These are phyloP conservation scores for Talaromyces sp. DNA, from an alignment of 2,329 filamentous ascomycete species.

Conservation along the genomic window DNA sequence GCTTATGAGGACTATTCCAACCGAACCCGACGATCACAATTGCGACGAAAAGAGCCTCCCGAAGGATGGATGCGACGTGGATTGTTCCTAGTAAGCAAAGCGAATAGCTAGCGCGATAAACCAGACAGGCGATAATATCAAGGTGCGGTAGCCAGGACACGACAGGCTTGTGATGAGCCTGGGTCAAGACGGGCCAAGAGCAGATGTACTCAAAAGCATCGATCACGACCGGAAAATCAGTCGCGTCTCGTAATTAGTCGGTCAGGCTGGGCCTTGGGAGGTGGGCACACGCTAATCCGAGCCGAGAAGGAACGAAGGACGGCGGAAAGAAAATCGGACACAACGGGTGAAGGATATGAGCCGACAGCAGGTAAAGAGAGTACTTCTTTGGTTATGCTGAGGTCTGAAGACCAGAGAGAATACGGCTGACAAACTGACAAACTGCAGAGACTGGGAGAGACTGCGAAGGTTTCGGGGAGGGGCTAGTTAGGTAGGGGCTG, in stretches of 20 bases:
- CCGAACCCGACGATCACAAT: constrained; percentile 8
- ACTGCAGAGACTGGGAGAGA: constrained; percentile 5
- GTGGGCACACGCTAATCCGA: constrained; percentile 1
- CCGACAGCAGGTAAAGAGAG: neutral
- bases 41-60: neutral
- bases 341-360: constrained; percentile 5
- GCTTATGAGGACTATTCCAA: constrained; percentile 24
- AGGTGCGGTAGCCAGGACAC: constrained; percentile 36
- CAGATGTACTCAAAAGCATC: constrained; percentile 33
- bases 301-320: neutral
- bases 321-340: neutral
- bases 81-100: neutral
- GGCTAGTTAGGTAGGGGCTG: constrained; percentile 13
- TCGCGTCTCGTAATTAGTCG: constrained; percentile 12
- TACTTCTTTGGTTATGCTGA: neutral
- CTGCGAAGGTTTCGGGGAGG: constrained; percentile 14
- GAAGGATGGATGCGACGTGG: neutral
- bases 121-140: constrained; percentile 26
- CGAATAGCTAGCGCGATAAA: constrained; percentile 11
- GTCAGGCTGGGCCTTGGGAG: constrained; percentile 1
- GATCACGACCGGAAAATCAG: constrained; percentile 23
- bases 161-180: constrained; percentile 32
- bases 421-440: constrained; percentile 12
- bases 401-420: neutral
- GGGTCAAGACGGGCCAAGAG: constrained; percentile 29